These are phyloP conservation scores for Allium fistulosum DNA, from an alignment of 106 monocot genomes.

Conservation along the genomic window DNA sequence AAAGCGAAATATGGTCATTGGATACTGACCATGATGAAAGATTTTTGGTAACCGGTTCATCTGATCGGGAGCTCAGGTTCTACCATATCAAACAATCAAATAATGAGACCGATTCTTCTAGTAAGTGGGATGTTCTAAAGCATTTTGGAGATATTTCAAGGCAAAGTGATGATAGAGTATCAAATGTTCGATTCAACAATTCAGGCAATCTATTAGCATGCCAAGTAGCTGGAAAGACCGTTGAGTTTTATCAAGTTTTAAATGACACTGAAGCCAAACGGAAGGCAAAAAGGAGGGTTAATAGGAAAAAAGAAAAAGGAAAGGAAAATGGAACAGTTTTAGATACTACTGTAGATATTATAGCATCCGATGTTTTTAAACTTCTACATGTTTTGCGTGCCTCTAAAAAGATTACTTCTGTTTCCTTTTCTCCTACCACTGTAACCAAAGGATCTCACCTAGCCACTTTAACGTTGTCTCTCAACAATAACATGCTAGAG, in stretches of 20 bases:
- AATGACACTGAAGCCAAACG: slow-evolving; percentile 47
- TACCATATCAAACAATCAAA: slow-evolving; percentile 43
- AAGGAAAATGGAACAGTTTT: slow-evolving; percentile 22
- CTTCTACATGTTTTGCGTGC: slow-evolving; percentile 45
- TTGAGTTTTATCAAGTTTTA: slow-evolving; percentile 75
- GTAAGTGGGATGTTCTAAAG: slow-evolving; percentile 89
- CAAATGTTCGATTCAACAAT: slow-evolving; percentile 57
- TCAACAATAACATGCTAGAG: slow-evolving; percentile 88
- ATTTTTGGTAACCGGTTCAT: slow-evolving; percentile 75
- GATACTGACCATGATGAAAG: slow-evolving; percentile 70
- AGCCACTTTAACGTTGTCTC: slow-evolving; percentile 66
- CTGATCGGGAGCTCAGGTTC: slow-evolving; percentile 67
- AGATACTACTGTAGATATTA: slow-evolving; percentile 43
- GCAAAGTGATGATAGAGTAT: slow-evolving; percentile 59
- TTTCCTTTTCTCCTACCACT: slow-evolving; percentile 71
- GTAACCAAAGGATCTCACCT: slow-evolving; percentile 28
- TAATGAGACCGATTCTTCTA: slow-evolving; percentile 21
- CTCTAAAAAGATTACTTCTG: slow-evolving; percentile 77
- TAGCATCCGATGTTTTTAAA: slow-evolving; percentile 83
- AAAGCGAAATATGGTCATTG: slow-evolving; percentile 85
- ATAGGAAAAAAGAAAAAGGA: slow-evolving; percentile 81
- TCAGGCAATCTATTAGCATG: slow-evolving; percentile 71
- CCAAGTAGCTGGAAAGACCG: slow-evolving; percentile 78
- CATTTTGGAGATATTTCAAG: slow-evolving; percentile 76
- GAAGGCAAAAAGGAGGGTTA: slow-evolving; percentile 76